phyloP scores from a whole-genome alignment of 2,329 filamentous ascomycete genomes.

The Sphaerulina vaccinii region DNA sequence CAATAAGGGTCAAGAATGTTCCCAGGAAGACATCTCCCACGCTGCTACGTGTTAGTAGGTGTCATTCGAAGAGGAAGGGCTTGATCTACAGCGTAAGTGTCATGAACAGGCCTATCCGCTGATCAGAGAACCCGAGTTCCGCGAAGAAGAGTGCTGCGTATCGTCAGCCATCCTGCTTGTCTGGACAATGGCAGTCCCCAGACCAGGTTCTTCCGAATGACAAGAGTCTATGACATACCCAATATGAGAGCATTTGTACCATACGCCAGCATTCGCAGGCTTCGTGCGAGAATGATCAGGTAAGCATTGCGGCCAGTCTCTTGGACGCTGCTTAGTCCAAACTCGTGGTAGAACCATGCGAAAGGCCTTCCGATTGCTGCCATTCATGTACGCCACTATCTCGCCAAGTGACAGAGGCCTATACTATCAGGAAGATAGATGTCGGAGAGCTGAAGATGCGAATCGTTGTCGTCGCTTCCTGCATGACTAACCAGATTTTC shows the following conservation, averaged over 20 bases:
- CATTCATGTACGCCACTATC: conserved; percentile 20
- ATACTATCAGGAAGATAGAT: conserved; percentile 1
- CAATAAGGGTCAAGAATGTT: conserved; percentile 35
- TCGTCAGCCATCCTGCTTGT: background rate
- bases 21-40: conserved; percentile 39
- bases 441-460: background rate
- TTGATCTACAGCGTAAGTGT: conserved; percentile 26
- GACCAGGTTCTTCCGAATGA: background rate
- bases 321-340: conserved; percentile 35
- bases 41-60: conserved; percentile 13
- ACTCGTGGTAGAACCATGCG: conserved; percentile 36
- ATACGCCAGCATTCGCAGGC: conserved; percentile 37
- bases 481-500: conserved; percentile 1
- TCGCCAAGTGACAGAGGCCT: conserved; percentile 9
- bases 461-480: conserved; percentile 6
- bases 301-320: conserved; percentile 47
- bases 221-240: conserved; percentile 22
- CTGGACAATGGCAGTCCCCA: background rate
- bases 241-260: conserved; percentile 34
- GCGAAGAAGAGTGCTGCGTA: conserved; percentile 36
- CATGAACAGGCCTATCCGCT: conserved; percentile 38
- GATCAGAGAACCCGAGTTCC: conserved; percentile 35
- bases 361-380: conserved; percentile 25
- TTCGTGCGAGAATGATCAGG: conserved; percentile 55
- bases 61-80: background rate